These are phyloP conservation scores for Parathielavia appendiculata DNA, from an alignment of 495 filamentous ascomycete species.

Conservation along the genomic window DNA sequence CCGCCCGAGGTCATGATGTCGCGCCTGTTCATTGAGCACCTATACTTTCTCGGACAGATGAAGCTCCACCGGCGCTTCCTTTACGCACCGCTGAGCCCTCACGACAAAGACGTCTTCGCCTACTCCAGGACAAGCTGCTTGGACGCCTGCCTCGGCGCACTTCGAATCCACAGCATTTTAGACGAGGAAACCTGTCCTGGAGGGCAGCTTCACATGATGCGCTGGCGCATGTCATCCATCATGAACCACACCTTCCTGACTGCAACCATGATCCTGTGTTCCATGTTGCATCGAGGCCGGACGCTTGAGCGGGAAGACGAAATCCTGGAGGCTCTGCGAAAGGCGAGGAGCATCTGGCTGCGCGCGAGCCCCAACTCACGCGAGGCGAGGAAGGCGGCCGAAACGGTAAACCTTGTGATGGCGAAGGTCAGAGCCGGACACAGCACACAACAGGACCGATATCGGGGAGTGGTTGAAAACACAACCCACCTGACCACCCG, in stretches of 20 bases:
- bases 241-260: constrained; percentile 36
- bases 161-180: constrained; percentile 37
- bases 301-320: neutral
- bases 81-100: neutral
- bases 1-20: constrained; percentile 32
- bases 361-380: neutral
- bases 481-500: too few relatives aligned
- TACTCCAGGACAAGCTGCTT: constrained; percentile 35
- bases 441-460: neutral
- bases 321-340: neutral
- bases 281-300: neutral
- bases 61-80: constrained; percentile 35
- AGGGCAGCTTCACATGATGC: constrained; percentile 25
- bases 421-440: neutral
- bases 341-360: constrained; percentile 2
- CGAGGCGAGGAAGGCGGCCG: neutral
- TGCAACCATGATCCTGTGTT: constrained; percentile 39
- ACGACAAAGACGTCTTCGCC: constrained; percentile 17
- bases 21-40: constrained; percentile 31
- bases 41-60: constrained; percentile 29
- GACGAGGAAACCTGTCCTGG: constrained; percentile 23
- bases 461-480: too few relatives aligned
- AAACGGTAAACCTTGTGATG: neutral
- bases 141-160: constrained; percentile 32
- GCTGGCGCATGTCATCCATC: constrained; percentile 33